These are phyloP conservation scores for Amyloporia xantha DNA, from an alignment of 768 basidiomycete genomes.

Conservation along the genomic window DNA sequence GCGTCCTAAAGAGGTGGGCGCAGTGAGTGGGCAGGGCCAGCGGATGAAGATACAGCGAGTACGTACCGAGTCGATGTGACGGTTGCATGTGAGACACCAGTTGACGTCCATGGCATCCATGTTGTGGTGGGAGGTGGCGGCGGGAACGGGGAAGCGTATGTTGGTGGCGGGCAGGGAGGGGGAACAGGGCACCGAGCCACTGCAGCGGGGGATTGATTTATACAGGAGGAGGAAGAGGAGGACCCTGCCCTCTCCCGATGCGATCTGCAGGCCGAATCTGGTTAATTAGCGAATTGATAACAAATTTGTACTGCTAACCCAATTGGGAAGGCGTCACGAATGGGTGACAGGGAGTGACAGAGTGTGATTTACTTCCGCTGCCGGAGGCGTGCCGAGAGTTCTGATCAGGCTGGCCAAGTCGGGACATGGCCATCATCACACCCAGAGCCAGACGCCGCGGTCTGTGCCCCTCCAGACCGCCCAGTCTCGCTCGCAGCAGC, in stretches of 20 bases:
- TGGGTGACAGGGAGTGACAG: background rate
- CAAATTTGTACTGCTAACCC: slow-evolving; percentile 3
- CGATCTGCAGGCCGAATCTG: slow-evolving; percentile 1
- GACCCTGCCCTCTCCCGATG: slow-evolving; percentile 5
- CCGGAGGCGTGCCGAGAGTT: background rate
- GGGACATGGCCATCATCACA: background rate
- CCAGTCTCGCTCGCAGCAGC: too few relatives aligned
- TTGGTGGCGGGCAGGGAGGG: slow-evolving; percentile 16
- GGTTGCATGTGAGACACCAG: slow-evolving; percentile 66
- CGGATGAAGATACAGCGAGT: background rate
- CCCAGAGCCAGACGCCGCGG: too few relatives aligned
- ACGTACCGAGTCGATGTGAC: slow-evolving; percentile 43
- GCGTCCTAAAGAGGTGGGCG: slow-evolving; percentile 24
- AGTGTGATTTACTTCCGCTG: slow-evolving; percentile 1
- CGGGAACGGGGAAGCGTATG: slow-evolving; percentile 9
- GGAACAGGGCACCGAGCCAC: slow-evolving; percentile 10
- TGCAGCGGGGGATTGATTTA: slow-evolving; percentile 9
- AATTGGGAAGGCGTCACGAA: background rate
- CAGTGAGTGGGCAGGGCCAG: slow-evolving; percentile 15
- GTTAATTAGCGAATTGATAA: slow-evolving; percentile 5
- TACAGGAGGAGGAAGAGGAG: slow-evolving; percentile 8
- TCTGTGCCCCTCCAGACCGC: too few relatives aligned
- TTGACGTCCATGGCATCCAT: slow-evolving; percentile 51
- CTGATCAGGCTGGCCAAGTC: slow-evolving; percentile 1
- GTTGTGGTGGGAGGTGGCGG: slow-evolving; percentile 1